These are phyloP conservation scores for Yamadazyma mexicana DNA, from an alignment of 1,139 yeast species.

Conservation along the genomic window DNA sequence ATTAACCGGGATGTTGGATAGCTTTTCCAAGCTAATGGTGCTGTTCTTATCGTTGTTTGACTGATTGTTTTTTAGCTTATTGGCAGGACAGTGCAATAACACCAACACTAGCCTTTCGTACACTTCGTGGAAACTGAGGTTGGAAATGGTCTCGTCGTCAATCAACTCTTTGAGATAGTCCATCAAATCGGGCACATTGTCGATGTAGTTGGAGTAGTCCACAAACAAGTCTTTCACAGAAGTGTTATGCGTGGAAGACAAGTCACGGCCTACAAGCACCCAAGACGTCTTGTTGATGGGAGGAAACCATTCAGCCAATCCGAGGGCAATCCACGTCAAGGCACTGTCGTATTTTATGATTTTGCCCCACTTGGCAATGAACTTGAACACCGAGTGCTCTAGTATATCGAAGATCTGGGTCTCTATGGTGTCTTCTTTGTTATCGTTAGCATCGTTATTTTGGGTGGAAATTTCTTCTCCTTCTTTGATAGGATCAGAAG, in stretches of 20 bases:
- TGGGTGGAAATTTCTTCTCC: not conserved
- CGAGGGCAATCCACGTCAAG: conserved; percentile 83
- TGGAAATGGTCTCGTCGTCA: conserved; percentile 24
- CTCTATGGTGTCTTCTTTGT: conserved; percentile 32
- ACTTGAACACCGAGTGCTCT: conserved; percentile 61
- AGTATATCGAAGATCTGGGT: conserved; percentile 55
- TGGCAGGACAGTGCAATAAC: conserved; percentile 69
- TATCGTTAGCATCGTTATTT: not conserved
- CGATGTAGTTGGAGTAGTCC: conserved; percentile 50
- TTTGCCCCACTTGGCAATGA: conserved; percentile 76
- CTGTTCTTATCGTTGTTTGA: conserved; percentile 3
- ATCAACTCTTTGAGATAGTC: conserved; percentile 27
- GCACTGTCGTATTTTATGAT: conserved; percentile 79
- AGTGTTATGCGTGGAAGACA: conserved; percentile 21
- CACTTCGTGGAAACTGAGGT: conserved; percentile 62
- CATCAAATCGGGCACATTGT: conserved; percentile 30
- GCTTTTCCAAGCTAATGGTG: conserved; percentile 19
- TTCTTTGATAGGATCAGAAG: not conserved
- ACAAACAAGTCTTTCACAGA: conserved; percentile 42
- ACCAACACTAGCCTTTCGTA: conserved; percentile 79
- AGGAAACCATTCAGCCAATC: conserved; percentile 89
- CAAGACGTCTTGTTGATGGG: conserved; percentile 49
- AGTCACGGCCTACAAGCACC: conserved; percentile 46
- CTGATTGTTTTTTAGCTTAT: conserved; percentile 12
- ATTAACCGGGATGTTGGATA: conserved; percentile 46